Evolutionary conservation across 2,329 filamentous ascomycete genomes (phyloP).

Genomic region (Colletotrichum spinosum): DNA sequence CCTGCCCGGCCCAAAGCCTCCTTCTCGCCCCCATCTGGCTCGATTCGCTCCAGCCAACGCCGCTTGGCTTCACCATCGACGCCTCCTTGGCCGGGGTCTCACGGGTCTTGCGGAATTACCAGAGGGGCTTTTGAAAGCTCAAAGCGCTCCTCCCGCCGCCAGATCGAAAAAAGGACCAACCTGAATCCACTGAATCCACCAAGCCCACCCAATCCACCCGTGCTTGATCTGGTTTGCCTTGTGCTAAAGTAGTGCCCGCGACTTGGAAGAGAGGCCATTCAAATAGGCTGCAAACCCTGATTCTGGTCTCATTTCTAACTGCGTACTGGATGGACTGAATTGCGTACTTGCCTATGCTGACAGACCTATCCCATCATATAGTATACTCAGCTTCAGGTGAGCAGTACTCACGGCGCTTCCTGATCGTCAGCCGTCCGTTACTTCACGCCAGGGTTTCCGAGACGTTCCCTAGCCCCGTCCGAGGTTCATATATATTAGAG

Average conservation of each 20-base stretch:
- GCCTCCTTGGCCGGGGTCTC: slow-evolving; percentile 27
- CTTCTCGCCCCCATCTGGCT: slow-evolving; percentile 7
- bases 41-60: slow-evolving; percentile 10
- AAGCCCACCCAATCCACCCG: slow-evolving; percentile 21
- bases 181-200: slow-evolving; percentile 24
- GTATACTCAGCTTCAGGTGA: slow-evolving; percentile 30
- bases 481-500: slow-evolving; percentile 36
- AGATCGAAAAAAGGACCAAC: slow-evolving; percentile 27
- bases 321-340: background rate
- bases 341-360: too few relatives aligned
- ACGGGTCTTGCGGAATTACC: slow-evolving; percentile 30
- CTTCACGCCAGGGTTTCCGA: slow-evolving; percentile 26
- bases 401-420: slow-evolving; percentile 7
- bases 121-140: slow-evolving; percentile 27
- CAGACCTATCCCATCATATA: slow-evolving; percentile 29
- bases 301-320: background rate
- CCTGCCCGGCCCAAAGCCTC: slow-evolving; percentile 9
- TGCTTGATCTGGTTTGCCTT: slow-evolving; percentile 30
- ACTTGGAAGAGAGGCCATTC: slow-evolving; percentile 13
- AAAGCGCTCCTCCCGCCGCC: slow-evolving; percentile 26
- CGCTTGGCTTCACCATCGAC: slow-evolving; percentile 27
- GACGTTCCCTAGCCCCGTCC: slow-evolving; percentile 33
- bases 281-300: slow-evolving; percentile 33
- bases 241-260: slow-evolving; percentile 5
- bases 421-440: slow-evolving; percentile 19